phyloP scores from a whole-genome alignment of 2,329 filamentous ascomycete genomes.

The Fusarium subtropicale region DNA sequence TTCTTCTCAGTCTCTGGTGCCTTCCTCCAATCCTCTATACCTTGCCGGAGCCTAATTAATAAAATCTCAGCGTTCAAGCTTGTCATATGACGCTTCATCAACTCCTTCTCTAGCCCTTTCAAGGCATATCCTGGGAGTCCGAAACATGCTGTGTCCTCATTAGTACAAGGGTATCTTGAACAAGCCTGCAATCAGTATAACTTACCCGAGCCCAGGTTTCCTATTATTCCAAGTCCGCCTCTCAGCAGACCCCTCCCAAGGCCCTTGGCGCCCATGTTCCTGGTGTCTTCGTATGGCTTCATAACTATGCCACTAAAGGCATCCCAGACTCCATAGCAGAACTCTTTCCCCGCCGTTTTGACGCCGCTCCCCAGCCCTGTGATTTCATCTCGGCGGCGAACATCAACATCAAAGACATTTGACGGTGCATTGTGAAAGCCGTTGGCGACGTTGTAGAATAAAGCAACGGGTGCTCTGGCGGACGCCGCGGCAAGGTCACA shows the following conservation, averaged over 20 bases:
- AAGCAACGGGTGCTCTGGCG: slow-evolving; percentile 74
- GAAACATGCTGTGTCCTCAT: slow-evolving; percentile 48
- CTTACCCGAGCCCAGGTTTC: slow-evolving; percentile 56
- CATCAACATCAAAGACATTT: slow-evolving; percentile 69
- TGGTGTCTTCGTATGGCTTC: slow-evolving; percentile 72
- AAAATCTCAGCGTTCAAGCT: slow-evolving; percentile 51
- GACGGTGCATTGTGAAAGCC: slow-evolving; percentile 80
- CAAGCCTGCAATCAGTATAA: background rate
- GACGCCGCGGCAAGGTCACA: slow-evolving; percentile 70
- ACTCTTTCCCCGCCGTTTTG: slow-evolving; percentile 72
- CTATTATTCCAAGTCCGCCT: slow-evolving; percentile 58
- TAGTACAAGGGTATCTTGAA: background rate
- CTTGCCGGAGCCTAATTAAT: slow-evolving; percentile 50
- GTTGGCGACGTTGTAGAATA: slow-evolving; percentile 75
- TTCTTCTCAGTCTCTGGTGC: slow-evolving; percentile 21
- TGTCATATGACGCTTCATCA: slow-evolving; percentile 51
- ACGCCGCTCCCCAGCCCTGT: slow-evolving; percentile 71
- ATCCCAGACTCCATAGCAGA: slow-evolving; percentile 73
- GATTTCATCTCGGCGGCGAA: slow-evolving; percentile 73
- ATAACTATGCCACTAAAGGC: slow-evolving; percentile 74
- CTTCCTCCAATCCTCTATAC: slow-evolving; percentile 46
- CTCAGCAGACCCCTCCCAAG: slow-evolving; percentile 68
- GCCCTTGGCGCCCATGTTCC: slow-evolving; percentile 70
- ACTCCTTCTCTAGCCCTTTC: slow-evolving; percentile 65
- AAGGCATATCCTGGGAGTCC: slow-evolving; percentile 63